Evolutionary conservation across 768 basidiomycete genomes (phyloP), one percentile per base, ranked within the genome.

Genomic region (Ramaria rubella): DNA sequence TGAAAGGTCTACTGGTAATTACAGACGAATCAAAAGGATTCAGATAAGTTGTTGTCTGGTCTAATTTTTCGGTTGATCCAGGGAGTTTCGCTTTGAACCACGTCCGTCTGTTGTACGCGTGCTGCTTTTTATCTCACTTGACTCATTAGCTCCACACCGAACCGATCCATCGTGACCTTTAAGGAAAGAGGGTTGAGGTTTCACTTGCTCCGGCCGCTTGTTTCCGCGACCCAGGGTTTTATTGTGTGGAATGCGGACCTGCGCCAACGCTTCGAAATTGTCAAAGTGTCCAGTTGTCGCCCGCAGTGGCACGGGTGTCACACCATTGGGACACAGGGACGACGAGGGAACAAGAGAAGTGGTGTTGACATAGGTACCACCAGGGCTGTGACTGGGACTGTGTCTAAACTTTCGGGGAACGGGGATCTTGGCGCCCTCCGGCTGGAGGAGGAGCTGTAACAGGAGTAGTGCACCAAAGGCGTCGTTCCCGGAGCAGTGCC

Each of bases 401-500:
- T 21, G 46, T 48, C 24, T 48, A 21, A 12, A 11, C 11, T n/a
- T 19, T 12, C 54, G 54, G 38, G 55, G 52, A 5, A 61, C 67
- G 0, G 77, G 77, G 3, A 67, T 63, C 23, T 61, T 60, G 21
- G 78, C 77, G 12, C 70, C 69, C 21, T 69, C 67, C 0, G 82
- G 84, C 52, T 85, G 83, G 12, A 88, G 68, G 36, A 92, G 76
- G 62, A 80, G 73, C 63, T 92, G 89, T 29, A 91, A 72, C 12
- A 75, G 80, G 40, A 86, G 80, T 27, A 92, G 77, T 50, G 73
- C 71, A 74, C 86, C 73, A 63, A 87, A 81, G 3, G 90, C 85
- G 59, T 88, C 85, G 67, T 92, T 92, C 14, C 89, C 89, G n/a
- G 89, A 73, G 63, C 90, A 90, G 66, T 86, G 81, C 58, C 85